A percentile compares a stretch with the other conserved stretches of the same genome.
Conservation (phyloP, 75 land plant species). For the Selaginella tamariscina region DNA sequence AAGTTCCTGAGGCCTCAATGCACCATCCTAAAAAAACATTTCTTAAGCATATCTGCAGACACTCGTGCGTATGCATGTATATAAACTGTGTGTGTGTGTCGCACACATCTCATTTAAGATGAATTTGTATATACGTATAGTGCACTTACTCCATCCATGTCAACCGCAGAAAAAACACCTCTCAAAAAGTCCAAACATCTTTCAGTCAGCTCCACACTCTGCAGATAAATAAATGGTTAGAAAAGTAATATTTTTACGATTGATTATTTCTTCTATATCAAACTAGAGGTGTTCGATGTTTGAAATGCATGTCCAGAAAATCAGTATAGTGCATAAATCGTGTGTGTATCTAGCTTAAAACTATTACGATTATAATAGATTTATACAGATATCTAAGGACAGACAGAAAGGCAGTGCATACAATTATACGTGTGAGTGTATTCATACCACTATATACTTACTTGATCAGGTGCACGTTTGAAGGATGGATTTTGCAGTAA, state of each 20-base stretch:
- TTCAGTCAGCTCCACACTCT: conserved; percentile 90
- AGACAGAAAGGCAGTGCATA: too few species aligned
- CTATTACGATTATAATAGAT: conserved; percentile 9
- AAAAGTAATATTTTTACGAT: not conserved
- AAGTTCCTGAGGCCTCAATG: conserved; percentile 52
- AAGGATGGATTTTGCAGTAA: conserved; percentile 45
- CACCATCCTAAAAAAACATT: conserved; percentile 45
- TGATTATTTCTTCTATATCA: too few species aligned
- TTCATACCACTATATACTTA: conserved; percentile 11
- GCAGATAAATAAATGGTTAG: conserved; percentile 19
- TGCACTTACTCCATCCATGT: conserved; percentile 53
- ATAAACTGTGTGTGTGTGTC: too few species aligned
- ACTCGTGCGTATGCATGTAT: not conserved
- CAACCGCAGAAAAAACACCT: conserved; percentile 51
- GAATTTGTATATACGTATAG: too few species aligned
- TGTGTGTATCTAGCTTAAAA: not conserved
- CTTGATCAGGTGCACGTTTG: conserved; percentile 85
- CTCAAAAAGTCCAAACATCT: conserved; percentile 67
- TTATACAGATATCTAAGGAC: conserved; percentile 1
- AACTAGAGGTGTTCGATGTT: conserved; percentile 1
- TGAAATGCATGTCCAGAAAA: not conserved
- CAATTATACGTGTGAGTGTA: too few species aligned
- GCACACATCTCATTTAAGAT: too few species aligned
- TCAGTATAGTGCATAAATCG: not conserved
- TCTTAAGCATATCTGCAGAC: not conserved